phyloP scores from a whole-genome alignment of 306 rosid species.

The Cicer yamashitae region DNA sequence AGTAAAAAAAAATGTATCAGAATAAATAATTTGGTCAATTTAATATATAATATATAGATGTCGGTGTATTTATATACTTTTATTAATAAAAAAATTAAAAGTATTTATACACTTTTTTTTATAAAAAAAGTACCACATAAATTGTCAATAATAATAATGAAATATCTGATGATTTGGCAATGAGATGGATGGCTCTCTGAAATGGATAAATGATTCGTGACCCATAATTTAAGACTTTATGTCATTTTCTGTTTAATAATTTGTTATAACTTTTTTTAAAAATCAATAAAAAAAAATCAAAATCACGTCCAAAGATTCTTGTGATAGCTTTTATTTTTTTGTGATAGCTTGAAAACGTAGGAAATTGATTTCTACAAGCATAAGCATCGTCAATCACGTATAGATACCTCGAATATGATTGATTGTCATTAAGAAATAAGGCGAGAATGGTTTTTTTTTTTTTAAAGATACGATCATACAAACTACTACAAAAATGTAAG shows the following conservation, averaged over 20 bases:
- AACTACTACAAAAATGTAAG: neutral
- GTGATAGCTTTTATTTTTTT: slow-evolving; percentile 55
- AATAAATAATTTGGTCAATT: too few relatives aligned
- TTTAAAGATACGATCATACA: slow-evolving; percentile 3
- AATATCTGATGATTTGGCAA: slow-evolving; percentile 43
- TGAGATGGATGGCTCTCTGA: slow-evolving; percentile 45
- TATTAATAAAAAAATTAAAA: too few relatives aligned
- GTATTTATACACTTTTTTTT: too few relatives aligned
- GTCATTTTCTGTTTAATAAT: slow-evolving; percentile 64
- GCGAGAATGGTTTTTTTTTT: neutral
- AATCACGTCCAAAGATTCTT: slow-evolving; percentile 67
- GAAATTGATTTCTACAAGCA: slow-evolving; percentile 95
- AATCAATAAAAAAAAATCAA: neutral
- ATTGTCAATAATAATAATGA: neutral
- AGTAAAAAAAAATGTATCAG: too few relatives aligned
- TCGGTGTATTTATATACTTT: too few relatives aligned
- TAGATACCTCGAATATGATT: slow-evolving; percentile 55
- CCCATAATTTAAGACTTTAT: slow-evolving; percentile 58
- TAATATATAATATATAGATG: too few relatives aligned
- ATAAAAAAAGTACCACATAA: neutral
- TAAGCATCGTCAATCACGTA: slow-evolving; percentile 64
- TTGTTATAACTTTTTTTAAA: slow-evolving; percentile 23
- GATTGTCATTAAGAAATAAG: slow-evolving; percentile 41
- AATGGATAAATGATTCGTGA: slow-evolving; percentile 49
- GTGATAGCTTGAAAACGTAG: slow-evolving; percentile 75